Conservation (phyloP, 768 basidiomycete species). For the Naematelia aurantialba region DNA sequence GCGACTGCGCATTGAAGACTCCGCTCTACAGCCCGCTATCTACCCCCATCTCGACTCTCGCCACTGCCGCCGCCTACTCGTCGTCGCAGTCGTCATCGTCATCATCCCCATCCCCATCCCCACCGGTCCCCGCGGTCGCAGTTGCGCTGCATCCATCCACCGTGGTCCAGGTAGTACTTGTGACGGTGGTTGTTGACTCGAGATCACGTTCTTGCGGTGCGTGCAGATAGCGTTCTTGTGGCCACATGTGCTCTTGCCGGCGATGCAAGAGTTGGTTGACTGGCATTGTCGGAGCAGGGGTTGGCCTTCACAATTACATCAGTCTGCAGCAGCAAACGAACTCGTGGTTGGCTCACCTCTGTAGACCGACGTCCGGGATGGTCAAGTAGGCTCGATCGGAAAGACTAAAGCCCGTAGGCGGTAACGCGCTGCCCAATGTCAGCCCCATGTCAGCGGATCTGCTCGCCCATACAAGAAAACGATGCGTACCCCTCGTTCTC, state of each 20-base stretch:
- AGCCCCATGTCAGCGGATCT: too few relatives aligned
- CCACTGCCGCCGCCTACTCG: background rate
- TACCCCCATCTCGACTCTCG: background rate
- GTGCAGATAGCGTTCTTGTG: background rate
- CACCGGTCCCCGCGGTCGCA: background rate
- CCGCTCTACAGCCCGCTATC: background rate
- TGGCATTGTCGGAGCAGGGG: background rate
- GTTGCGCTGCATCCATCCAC: background rate
- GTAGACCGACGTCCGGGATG: background rate
- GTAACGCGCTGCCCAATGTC: too few relatives aligned
- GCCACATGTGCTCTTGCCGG: background rate
- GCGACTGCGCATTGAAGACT: too few relatives aligned
- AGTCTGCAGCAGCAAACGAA: background rate
- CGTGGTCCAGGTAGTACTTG: background rate
- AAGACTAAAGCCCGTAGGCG: background rate
- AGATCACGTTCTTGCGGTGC: background rate
- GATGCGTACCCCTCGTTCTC: too few relatives aligned
- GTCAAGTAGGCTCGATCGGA: background rate
- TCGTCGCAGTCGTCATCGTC: background rate
- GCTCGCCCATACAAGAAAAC: too few relatives aligned
- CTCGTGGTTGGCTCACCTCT: background rate
- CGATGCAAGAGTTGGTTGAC: background rate
- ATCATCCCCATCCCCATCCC: background rate
- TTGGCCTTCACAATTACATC: background rate
- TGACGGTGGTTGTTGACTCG: background rate